Conservation (phyloP, 495 filamentous ascomycete species). For the Penicillium paxilli region DNA sequence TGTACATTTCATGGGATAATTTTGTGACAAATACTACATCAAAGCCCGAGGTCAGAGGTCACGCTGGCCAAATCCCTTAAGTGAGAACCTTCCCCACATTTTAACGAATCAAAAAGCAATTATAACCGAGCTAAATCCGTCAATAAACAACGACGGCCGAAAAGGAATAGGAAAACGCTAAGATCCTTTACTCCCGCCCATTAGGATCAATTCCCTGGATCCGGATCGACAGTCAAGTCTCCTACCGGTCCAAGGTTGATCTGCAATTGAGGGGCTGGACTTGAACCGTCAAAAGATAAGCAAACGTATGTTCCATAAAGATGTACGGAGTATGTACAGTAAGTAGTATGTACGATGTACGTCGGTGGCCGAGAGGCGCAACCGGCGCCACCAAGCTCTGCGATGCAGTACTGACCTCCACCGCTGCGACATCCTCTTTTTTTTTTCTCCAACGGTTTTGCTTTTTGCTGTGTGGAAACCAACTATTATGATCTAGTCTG, state of each 20-base stretch:
- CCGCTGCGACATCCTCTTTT: conserved; percentile 2
- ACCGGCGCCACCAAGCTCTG: not conserved
- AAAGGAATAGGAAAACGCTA: not conserved
- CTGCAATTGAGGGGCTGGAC: not conserved
- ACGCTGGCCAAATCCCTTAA: not conserved
- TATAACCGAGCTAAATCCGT: not conserved
- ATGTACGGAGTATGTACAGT: not conserved
- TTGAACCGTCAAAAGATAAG: not conserved
- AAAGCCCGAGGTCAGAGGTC: not conserved
- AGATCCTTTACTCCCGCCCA: conserved; percentile 4
- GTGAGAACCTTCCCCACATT: not conserved
- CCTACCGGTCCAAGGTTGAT: conserved; percentile 6
- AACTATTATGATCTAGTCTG: conserved; percentile 12
- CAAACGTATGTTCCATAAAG: not conserved
- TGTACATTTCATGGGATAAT: not conserved
- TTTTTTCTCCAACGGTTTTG: not conserved
- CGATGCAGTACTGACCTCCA: conserved; percentile 1
- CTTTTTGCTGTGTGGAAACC: conserved; percentile 5
- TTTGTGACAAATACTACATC: not conserved
- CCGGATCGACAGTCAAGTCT: conserved; percentile 23
- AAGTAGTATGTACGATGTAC: not conserved
- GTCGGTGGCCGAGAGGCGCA: not conserved
- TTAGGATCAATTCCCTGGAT: conserved; percentile 19
- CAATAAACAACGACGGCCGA: not conserved
- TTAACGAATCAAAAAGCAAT: not conserved